Evolutionary conservation across 108 stramenopile genomes (phyloP).

Genomic region (Schizochytrium sp.): DNA sequence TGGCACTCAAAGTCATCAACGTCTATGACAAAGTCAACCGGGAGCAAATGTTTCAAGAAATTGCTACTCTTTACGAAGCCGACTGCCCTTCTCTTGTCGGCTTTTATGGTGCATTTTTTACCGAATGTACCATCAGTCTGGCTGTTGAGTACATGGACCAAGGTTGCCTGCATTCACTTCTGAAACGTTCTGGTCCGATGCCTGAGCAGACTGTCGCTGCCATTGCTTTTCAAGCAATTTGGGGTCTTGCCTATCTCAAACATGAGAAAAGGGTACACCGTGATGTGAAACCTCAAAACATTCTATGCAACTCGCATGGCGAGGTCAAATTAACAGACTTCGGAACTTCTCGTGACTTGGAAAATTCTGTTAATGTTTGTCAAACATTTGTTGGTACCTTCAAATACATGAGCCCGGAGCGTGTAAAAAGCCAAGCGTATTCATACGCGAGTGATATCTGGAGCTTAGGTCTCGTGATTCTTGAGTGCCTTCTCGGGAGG

Average conservation of each 20-base stretch:
- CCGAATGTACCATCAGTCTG: slow-evolving; percentile 78
- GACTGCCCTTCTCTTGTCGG: slow-evolving; percentile 72
- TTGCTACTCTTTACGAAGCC: slow-evolving; percentile 75
- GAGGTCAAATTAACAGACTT: slow-evolving; percentile 73
- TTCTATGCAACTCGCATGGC: slow-evolving; percentile 76
- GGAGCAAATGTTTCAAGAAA: slow-evolving; percentile 76
- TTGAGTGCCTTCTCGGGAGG: slow-evolving; percentile 71
- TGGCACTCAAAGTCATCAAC: slow-evolving; percentile 73
- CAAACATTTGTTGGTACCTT: slow-evolving; percentile 81
- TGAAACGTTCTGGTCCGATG: slow-evolving; percentile 67
- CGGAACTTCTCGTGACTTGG: slow-evolving; percentile 68
- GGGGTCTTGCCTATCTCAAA: slow-evolving; percentile 75
- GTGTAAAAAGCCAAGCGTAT: slow-evolving; percentile 69
- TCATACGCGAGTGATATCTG: slow-evolving; percentile 73
- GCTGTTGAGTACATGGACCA: slow-evolving; percentile 80
- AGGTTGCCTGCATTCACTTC: slow-evolving; percentile 64
- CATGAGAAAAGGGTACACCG: slow-evolving; percentile 75
- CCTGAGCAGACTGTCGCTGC: slow-evolving; percentile 73
- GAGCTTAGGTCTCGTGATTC: slow-evolving; percentile 73
- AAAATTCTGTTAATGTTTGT: slow-evolving; percentile 73
- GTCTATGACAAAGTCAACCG: slow-evolving; percentile 74
- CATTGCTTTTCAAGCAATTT: slow-evolving; percentile 75
- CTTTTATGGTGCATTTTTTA: slow-evolving; percentile 78
- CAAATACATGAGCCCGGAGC: slow-evolving; percentile 80
- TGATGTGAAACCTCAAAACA: slow-evolving; percentile 77